Base-by-base conservation (phyloP, 2,329 filamentous ascomycete genomes). In the Ilyonectria robusta region DNA sequence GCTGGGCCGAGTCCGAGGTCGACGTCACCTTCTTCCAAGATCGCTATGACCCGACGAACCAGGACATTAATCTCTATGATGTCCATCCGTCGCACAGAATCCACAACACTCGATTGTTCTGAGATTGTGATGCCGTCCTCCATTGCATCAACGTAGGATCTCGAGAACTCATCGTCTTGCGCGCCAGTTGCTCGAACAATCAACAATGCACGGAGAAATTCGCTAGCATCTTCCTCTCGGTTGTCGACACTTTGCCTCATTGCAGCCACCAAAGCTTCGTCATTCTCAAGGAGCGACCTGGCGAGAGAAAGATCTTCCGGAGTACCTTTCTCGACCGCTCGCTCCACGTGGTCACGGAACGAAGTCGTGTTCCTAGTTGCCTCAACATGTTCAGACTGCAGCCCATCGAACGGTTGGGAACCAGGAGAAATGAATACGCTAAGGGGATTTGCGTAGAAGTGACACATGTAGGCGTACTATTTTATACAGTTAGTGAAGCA, bases 391-490 rank as follows among this genome's bases (percentile, higher is more conserved):
- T 92, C 87, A 1, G 81, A 74, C 57, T 91, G 85, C 1, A 93
- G 70, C 26, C 47, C 56, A n/a, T 54, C 62, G 15, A 77, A 69
- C 75, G 65, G 19, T 7, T 78, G 70, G 50, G 74, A 71, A 42
- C 67, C 72, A 26, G 68, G 67, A 2, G 81, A 81, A 10, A 90
- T 79, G 37, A 95, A 85, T 4, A 94, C 78, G 67, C 90, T 93
- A 4, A 94, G 83, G 1, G 92, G 89, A 72, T 94, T 95, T 44
- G 92, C 92, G 73, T 94, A 95, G 76, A 93, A 95, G 77, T 94
- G 92, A 64, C 91, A 93, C 93, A 97, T 95, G 76, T 94, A 94
- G 1, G 91, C 89, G 80, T 95, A 96, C 88, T 94, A 78, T 19
- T 68, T 21, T 21, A 5, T 46, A 42, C 68, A 4, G 72, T 76